These are phyloP conservation scores for Colletotrichum tropicale DNA, from an alignment of 2,329 filamentous ascomycete species.

Conservation along the genomic window DNA sequence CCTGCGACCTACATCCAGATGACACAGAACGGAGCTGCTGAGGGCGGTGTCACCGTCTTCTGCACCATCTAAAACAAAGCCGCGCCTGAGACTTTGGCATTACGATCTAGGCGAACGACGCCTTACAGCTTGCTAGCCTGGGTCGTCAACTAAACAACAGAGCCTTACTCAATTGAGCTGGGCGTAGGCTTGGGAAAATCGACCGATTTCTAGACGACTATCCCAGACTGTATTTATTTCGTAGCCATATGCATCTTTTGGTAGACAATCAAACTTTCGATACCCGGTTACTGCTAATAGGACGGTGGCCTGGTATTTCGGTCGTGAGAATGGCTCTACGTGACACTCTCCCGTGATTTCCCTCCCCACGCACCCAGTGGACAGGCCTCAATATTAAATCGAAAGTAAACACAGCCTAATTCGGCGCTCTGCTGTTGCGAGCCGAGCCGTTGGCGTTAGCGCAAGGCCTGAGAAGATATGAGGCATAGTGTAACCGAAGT, in stretches of 20 bases:
- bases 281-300: fast-evolving
- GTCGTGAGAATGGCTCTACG: not conserved
- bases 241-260: not conserved
- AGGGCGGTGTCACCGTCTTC: not conserved
- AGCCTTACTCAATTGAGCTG: not conserved
- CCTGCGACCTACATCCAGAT: not conserved
- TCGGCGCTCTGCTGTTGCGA: not conserved
- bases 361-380: not conserved
- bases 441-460: not conserved
- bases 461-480: not conserved
- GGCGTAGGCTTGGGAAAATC: not conserved
- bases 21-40: not conserved
- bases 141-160: not conserved
- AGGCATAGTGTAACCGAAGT: not conserved
- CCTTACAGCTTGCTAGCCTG: not conserved
- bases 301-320: not conserved
- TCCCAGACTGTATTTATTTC: not conserved
- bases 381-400: not conserved
- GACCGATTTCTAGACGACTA: not conserved
- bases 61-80: not conserved
- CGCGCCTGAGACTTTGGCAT: not conserved
- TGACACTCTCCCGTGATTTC: not conserved
- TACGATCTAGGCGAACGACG: not conserved
- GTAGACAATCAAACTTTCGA: not conserved
- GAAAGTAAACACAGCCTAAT: not conserved